Base-by-base conservation (phyloP, 306 rosid species). In the Quercus engelmannii region DNA sequence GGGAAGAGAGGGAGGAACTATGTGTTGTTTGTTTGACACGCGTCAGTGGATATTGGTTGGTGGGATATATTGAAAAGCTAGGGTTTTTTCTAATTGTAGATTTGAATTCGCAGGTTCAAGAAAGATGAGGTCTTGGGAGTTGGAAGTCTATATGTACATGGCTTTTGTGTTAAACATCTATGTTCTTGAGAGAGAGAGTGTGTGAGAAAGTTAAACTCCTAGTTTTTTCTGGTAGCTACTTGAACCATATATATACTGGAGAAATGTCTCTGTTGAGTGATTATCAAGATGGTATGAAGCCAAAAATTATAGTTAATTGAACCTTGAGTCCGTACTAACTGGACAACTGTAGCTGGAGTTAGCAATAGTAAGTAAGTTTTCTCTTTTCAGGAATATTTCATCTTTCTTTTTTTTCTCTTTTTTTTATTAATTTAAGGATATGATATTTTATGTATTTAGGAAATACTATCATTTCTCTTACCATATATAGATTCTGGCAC, bases 241-340 rank as follows among this genome's bases (percentile, higher is more conserved):
- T 43, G 70, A 82, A 64, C 64, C 74, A 55, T 82, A 84, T 88
- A 76, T 87, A 88, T 82, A 88, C 69, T 20, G 1, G 52, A 80
- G 83, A 55, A 78, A 69, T 23, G 78, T 61, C 69, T 5, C 67
- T 79, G 21, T 19, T 82, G 61, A 61, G 62, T 76, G 76, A 61
- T 33, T 74, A 78, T 26, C 65, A 46, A 56, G 25, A 78, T 26
- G 31, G 46, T 25, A 64, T 75, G n/a, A 14, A 79, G 79, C 57
- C 89, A 70, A 74, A 86, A 76, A 35, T 62, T 20, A 26, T 38
- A 62, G 9, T 30, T 71, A 76, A 71, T 21, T 9, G 73, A 77
- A 74, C 76, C 70, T 74, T 76, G 61, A 68, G 46, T 18, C 71
- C 55, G 71, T 77, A 14, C 76, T 77, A 61, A 46, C 33, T 73